These are phyloP conservation scores for Fraxinus quadrangulata DNA, from an alignment of 257 asterid genomes.

Conservation along the genomic window DNA sequence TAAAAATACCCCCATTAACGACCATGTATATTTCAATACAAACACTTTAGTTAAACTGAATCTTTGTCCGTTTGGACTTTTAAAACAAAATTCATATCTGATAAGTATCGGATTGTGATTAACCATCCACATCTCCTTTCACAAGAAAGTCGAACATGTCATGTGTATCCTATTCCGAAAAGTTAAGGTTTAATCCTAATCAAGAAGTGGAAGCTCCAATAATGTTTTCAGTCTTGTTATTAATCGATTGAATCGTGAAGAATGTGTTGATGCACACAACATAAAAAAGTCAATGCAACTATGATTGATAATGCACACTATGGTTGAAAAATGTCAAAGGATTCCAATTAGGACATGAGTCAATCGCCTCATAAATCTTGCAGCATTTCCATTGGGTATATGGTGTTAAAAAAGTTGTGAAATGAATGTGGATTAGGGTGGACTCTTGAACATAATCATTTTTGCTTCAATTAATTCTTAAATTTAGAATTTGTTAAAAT, in stretches of 20 bases:
- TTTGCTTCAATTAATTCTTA: background rate
- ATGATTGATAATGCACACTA: background rate
- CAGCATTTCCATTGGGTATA: background rate
- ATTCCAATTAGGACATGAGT: constrained; percentile 23
- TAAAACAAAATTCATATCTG: too few species aligned
- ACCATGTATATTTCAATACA: too few species aligned
- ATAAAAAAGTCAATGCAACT: background rate
- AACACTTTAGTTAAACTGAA: too few species aligned
- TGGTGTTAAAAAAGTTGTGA: background rate
- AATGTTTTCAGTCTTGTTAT: background rate
- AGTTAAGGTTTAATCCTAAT: background rate
- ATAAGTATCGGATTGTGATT: background rate
- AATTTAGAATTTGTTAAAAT: too few species aligned
- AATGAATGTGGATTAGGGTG: background rate
- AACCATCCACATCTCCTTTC: background rate
- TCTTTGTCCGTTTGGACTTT: too few species aligned
- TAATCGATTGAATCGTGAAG: constrained; percentile 10
- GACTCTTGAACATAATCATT: background rate
- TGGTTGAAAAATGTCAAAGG: background rate
- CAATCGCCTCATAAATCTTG: constrained; percentile 3
- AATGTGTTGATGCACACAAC: constrained; percentile 19
- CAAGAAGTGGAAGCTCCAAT: background rate
- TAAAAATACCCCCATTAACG: too few species aligned
- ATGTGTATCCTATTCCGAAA: background rate
- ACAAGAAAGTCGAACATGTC: background rate